Conservation (phyloP, 345 rosid species). For the Kandelia obovata region DNA sequence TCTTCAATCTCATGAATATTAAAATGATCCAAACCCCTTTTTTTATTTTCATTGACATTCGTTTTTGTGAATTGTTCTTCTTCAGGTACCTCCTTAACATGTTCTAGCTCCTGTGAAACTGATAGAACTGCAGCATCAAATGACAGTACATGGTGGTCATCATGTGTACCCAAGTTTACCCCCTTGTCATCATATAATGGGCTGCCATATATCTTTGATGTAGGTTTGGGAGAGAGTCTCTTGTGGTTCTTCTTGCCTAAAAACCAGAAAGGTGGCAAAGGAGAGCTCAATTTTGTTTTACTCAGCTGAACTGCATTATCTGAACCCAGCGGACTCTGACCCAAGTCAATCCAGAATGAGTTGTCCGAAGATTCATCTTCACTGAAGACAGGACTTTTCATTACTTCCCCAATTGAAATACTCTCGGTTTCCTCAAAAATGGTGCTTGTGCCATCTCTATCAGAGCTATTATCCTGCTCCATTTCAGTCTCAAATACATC, state of each 20-base stretch:
- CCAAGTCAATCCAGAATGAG: slow-evolving; percentile 89
- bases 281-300: slow-evolving; percentile 57
- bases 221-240: slow-evolving; percentile 55
- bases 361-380: slow-evolving; percentile 94
- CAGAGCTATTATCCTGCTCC: slow-evolving; percentile 80
- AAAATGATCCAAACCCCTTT: slow-evolving; percentile 21
- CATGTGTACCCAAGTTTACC: slow-evolving; percentile 31
- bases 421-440: slow-evolving; percentile 93
- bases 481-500: slow-evolving; percentile 89
- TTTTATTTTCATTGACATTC: slow-evolving; percentile 17
- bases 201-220: slow-evolving; percentile 59
- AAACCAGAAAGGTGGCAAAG: slow-evolving; percentile 70
- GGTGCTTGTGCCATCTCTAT: slow-evolving; percentile 82
- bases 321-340: slow-evolving; percentile 85
- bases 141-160: slow-evolving; percentile 63
- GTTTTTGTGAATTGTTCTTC: slow-evolving; percentile 40
- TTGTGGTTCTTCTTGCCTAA: slow-evolving; percentile 59
- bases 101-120: slow-evolving; percentile 72
- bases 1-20: slow-evolving; percentile 67
- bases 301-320: slow-evolving; percentile 51
- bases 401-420: slow-evolving; percentile 88
- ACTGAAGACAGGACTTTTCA: slow-evolving; percentile 95
- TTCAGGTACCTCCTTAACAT: slow-evolving; percentile 48
- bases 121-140: slow-evolving; percentile 94
- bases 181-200: slow-evolving; percentile 64